A percentile compares a stretch with the other conserved stretches of the same genome.
Conservation (phyloP, 331 rosid species). For the Telfairia occidentalis region DNA sequence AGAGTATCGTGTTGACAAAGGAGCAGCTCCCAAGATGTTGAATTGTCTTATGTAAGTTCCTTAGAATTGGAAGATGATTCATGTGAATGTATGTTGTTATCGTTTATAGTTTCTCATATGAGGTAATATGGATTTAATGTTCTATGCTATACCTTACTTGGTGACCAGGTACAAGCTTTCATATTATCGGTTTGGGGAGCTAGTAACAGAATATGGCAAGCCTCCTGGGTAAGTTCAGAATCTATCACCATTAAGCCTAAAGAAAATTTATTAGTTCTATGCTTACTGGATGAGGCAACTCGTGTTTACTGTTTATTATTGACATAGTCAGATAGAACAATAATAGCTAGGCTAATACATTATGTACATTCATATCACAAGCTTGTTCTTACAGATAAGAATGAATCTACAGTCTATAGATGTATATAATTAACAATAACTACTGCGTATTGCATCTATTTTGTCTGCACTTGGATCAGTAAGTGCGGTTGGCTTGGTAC, state of each 20-base stretch:
- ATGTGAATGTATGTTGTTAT: neutral
- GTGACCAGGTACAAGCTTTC: conserved; percentile 77
- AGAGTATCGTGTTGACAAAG: conserved; percentile 97
- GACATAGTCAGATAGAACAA: neutral
- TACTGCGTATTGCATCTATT: neutral
- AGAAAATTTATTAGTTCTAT: neutral
- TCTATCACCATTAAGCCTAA: neutral
- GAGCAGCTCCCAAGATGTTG: conserved; percentile 99
- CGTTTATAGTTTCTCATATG: neutral
- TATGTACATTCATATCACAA: neutral
- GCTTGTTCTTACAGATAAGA: neutral
- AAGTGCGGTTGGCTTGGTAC: neutral
- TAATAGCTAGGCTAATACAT: neutral
- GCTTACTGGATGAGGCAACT: neutral
- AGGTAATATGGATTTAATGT: neutral
- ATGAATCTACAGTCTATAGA: neutral
- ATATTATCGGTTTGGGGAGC: conserved; percentile 94
- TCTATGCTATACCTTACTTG: conserved; percentile 13
- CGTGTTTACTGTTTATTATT: neutral
- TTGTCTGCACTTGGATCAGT: neutral
- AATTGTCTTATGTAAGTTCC: conserved; percentile 93
- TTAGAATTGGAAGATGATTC: neutral
- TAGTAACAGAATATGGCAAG: conserved; percentile 93
- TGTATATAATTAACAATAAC: neutral
- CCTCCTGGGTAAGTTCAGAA: conserved; percentile 76